Conservation (phyloP, 768 basidiomycete genomes). For the Favolaschia claudopus region DNA sequence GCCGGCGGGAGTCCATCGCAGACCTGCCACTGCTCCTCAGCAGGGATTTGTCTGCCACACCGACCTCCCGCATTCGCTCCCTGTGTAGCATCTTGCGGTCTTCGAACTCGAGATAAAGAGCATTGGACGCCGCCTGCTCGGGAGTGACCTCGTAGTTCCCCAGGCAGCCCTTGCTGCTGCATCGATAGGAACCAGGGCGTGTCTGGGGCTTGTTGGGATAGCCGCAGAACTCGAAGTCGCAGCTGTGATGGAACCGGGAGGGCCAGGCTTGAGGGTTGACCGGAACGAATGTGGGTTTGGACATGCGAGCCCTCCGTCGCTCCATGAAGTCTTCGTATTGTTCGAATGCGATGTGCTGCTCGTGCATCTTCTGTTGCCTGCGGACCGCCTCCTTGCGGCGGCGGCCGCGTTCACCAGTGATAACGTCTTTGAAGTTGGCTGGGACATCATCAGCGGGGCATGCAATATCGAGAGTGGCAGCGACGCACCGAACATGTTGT, state of each 20-base stretch:
- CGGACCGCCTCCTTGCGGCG: too few species aligned
- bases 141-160: slow-evolving; percentile 3
- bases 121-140: slow-evolving; percentile 5
- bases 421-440: too few species aligned
- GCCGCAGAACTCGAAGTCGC: slow-evolving; percentile 40
- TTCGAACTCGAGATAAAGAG: neutral
- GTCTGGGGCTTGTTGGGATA: slow-evolving; percentile 39
- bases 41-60: neutral
- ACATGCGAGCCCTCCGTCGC: too few species aligned
- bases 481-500: too few species aligned
- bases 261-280: slow-evolving; percentile 42
- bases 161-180: neutral
- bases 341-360: too few species aligned
- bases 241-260: slow-evolving; percentile 45
- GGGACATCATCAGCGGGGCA: too few species aligned
- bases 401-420: too few species aligned
- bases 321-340: too few species aligned
- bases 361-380: too few species aligned
- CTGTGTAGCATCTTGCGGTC: neutral
- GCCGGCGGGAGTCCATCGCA: neutral
- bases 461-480: too few species aligned
- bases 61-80: too few species aligned
- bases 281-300: too few species aligned
- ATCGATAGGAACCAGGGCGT: slow-evolving; percentile 39
- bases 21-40: neutral